Evolutionary conservation across 805 yeast genomes (phyloP), one percentile per base, ranked within the genome.

Genomic region (Cyberlindnera subsufficiens): DNA sequence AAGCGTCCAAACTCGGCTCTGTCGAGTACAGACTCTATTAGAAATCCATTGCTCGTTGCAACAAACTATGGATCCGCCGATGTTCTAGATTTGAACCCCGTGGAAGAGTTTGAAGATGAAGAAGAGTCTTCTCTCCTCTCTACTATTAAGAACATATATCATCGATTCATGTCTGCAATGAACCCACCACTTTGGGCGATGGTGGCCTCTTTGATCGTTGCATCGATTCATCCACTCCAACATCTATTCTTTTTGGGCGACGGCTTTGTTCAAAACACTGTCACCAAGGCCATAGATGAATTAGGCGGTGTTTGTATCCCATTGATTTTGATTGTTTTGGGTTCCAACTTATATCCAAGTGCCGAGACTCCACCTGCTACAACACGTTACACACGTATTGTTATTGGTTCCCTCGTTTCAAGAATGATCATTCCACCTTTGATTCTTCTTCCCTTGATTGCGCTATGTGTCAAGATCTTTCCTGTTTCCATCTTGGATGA

Each of bases 151-250:
- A 16, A 11, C 1, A 30, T 16, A 6, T 45, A 37, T 38, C 32
- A 41, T 10, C 58, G 52, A 32, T 51, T 77, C 27, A 55, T 64
- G 36, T 51, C 63, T 7, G 72, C 72, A 46, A 81, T 85, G 86
- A 85, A 85, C 56, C 93, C 95, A n/a, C 95, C 93, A 14, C 65
- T 85, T 43, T 85, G 81, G 64, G 81, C 95, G 8, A 85, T 85
- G 90, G 57, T 80, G 10, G 60, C 79, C 1, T 74, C 90, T 3
- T 75, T 85, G 14, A 42, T 83, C 19, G 83, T 85, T 43, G 93
- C 91, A 3, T 74, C 86, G 0, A 66, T 82, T 16, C 81, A 85
- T 5, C 62, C 64, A 3, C 51, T 85, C 15, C 83, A 81, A 54
- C 64, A 67, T 31, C 67, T 70, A 42, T 77, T 85, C 47, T 84